Evolutionary conservation across 257 asterid genomes (phyloP).

Genomic region (Nicotiana attenuata): DNA sequence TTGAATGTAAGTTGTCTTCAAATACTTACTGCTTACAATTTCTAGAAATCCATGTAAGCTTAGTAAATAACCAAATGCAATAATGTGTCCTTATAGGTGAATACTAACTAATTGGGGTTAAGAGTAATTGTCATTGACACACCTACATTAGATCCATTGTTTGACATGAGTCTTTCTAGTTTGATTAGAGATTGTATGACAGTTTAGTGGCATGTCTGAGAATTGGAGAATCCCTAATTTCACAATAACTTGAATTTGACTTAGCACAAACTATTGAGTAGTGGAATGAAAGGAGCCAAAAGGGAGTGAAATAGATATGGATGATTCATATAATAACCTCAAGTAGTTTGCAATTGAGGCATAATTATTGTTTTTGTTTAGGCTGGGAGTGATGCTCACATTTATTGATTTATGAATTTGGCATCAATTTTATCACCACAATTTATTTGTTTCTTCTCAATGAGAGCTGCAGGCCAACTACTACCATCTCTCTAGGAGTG

Average conservation of each 20-base stretch:
- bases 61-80: background rate
- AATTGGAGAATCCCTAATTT: background rate
- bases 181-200: background rate
- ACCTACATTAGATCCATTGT: background rate
- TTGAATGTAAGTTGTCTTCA: background rate
- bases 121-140: background rate
- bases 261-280: background rate
- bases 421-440: background rate
- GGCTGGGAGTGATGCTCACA: background rate
- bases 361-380: background rate
- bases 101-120: background rate
- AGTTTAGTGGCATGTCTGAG: background rate
- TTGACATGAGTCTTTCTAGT: background rate
- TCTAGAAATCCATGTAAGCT: background rate
- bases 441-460: constrained; percentile 3
- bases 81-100: background rate
- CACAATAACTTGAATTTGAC: no score
- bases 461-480: constrained; percentile 36
- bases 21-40: background rate
- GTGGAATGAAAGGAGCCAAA: background rate
- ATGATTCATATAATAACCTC: background rate
- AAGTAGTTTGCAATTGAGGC: background rate
- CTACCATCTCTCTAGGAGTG: constrained; percentile 31
- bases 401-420: background rate
- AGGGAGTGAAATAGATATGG: background rate